Percentiles rank a stretch among this genome's conserved stretches.
phyloP scores from a whole-genome alignment of 2,329 filamentous ascomycete genomes.

The Diaporthe velutina region DNA sequence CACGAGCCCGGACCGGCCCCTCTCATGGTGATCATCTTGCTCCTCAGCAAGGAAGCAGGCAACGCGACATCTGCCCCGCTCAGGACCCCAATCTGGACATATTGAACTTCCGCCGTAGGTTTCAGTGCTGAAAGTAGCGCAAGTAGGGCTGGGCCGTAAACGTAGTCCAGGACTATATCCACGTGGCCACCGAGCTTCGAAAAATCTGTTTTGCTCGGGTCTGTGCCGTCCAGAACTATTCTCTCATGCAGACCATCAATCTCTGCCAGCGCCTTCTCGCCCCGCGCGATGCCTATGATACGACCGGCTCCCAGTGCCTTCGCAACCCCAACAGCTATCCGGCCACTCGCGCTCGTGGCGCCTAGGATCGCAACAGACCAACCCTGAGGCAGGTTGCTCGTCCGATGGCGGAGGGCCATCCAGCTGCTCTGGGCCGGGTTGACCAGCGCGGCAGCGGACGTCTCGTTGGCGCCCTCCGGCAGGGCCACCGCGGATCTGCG shows the following conservation, averaged over 20 bases:
- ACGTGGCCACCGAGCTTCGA: conserved; percentile 54
- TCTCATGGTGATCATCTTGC: conserved; percentile 61
- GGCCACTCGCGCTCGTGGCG: conserved; percentile 65
- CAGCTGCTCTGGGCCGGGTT: conserved; percentile 70
- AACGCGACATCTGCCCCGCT: conserved; percentile 53
- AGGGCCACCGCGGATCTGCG: conserved; percentile 51
- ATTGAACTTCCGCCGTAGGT: conserved; percentile 60
- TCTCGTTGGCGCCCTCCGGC: conserved; percentile 58
- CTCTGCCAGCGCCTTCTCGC: conserved; percentile 52
- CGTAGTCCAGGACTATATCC: conserved; percentile 69
- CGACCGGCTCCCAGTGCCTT: conserved; percentile 61
- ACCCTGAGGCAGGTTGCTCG: conserved; percentile 51
- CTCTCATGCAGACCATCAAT: conserved; percentile 64
- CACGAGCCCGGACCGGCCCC: conserved; percentile 61
- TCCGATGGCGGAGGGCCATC: conserved; percentile 66
- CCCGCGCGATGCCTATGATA: conserved; percentile 65
- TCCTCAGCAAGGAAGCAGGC: conserved; percentile 58
- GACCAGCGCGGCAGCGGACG: conserved; percentile 62
- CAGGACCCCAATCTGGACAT: conserved; percentile 65
- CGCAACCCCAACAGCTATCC: conserved; percentile 61
- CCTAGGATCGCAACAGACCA: conserved; percentile 66
- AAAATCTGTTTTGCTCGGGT: conserved; percentile 60
- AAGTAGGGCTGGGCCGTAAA: conserved; percentile 62
- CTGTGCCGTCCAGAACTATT: conserved; percentile 55
- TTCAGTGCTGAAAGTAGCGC: conserved; percentile 57